A percentile compares a stretch with the other conserved stretches of the same genome.
Evolutionary conservation across 176 grass and related monocot genomes (phyloP).

Genomic region (Tuctoria greenei): DNA sequence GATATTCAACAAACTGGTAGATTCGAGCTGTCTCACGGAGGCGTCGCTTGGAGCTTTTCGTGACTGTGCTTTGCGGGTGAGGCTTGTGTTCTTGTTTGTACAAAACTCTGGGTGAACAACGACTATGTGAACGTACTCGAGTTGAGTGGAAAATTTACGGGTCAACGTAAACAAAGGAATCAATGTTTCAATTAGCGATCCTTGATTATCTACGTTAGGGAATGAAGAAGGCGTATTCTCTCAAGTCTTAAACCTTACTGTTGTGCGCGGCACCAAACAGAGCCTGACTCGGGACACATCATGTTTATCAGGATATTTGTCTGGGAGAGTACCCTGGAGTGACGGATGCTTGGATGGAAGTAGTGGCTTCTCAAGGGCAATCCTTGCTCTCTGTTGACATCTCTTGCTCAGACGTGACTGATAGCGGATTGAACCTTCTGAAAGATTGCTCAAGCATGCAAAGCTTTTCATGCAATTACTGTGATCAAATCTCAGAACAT

Average conservation of each 20-base stretch:
- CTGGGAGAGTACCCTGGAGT: slow-evolving; percentile 90
- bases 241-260: neutral
- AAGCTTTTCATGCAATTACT: slow-evolving; percentile 80
- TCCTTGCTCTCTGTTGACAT: slow-evolving; percentile 92
- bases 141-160: too few species aligned
- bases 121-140: neutral
- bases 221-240: slow-evolving; percentile 10
- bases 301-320: slow-evolving; percentile 67
- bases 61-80: slow-evolving; percentile 90
- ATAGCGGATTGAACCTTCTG: slow-evolving; percentile 67
- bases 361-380: slow-evolving; percentile 79
- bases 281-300: slow-evolving; percentile 26
- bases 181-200: neutral
- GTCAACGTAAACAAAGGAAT: slow-evolving; percentile 12
- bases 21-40: slow-evolving; percentile 60
- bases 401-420: slow-evolving; percentile 89
- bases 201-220: neutral
- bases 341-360: slow-evolving; percentile 85
- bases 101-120: neutral
- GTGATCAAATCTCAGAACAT: slow-evolving; percentile 78
- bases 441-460: slow-evolving; percentile 75
- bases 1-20: slow-evolving; percentile 85
- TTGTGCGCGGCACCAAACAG: neutral
- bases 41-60: slow-evolving; percentile 63
- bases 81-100: slow-evolving; percentile 30